Percentiles rank a stretch among this genome's conserved stretches.
Conservation (phyloP, 2,329 filamentous ascomycete species). For the Fusarium fracticaudum region DNA sequence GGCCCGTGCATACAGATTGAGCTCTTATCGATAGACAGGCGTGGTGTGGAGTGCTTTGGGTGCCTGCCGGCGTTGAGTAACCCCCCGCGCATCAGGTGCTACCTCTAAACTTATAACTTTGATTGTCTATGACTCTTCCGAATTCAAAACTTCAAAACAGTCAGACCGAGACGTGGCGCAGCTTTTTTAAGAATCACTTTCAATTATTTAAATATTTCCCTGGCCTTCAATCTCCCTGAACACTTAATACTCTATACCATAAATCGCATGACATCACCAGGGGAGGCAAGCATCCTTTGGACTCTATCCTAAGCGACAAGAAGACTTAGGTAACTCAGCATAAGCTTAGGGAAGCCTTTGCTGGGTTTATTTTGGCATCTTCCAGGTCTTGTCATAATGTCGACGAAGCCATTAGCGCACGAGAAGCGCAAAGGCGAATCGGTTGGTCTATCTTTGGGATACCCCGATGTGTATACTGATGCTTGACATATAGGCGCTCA, state of each 20-base stretch:
- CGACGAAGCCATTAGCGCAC: constrained; percentile 72
- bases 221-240: neutral
- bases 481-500: constrained; percentile 69
- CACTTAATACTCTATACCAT: constrained; percentile 32
- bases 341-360: neutral
- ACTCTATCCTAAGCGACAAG: neutral
- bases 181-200: constrained; percentile 1
- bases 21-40: constrained; percentile 36
- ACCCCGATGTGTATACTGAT: constrained; percentile 5
- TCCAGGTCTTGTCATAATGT: constrained; percentile 54
- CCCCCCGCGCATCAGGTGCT: constrained; percentile 30
- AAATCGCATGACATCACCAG: constrained; percentile 37
- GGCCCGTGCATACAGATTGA: constrained; percentile 20
- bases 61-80: constrained; percentile 30
- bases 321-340: neutral
- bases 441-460: constrained; percentile 57
- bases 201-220: constrained; percentile 13
- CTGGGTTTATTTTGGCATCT: neutral
- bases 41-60: neutral
- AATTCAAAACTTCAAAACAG: constrained; percentile 18
- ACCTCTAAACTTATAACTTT: constrained; percentile 14
- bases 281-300: neutral
- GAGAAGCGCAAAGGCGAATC: constrained; percentile 90
- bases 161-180: constrained; percentile 40
- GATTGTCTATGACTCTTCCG: constrained; percentile 42